Evolutionary conservation across 306 rosid genomes (phyloP).

Genomic region (Acacia acuminata): DNA sequence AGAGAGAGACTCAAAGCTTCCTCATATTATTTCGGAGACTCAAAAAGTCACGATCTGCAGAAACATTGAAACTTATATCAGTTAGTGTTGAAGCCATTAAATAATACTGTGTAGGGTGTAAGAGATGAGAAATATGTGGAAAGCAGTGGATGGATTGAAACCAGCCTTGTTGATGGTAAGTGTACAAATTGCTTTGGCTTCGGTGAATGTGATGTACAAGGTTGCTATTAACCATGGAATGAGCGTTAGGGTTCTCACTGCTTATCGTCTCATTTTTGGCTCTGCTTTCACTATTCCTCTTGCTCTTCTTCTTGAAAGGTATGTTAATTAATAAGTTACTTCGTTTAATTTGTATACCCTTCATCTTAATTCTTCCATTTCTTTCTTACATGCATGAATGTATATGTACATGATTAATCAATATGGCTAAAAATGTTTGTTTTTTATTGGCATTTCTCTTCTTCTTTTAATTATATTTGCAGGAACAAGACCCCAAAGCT

Average conservation of each 20-base stretch:
- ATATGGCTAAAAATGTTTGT: neutral
- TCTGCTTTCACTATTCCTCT: constrained; percentile 5
- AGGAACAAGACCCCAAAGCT: constrained; percentile 47
- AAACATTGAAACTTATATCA: neutral
- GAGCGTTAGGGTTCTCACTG: constrained; percentile 6
- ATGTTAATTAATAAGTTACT: no score
- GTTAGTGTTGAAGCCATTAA: neutral
- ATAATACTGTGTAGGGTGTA: no score
- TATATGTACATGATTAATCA: neutral
- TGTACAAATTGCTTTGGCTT: constrained; percentile 3
- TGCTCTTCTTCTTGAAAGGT: neutral
- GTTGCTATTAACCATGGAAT: constrained; percentile 3
- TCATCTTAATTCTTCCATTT: no score
- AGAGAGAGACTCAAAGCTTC: neutral
- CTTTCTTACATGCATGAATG: no score
- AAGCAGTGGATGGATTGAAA: neutral
- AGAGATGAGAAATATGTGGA: neutral
- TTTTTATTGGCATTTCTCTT: neutral
- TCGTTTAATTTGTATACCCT: no score
- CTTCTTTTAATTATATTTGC: neutral
- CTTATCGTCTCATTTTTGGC: constrained; percentile 3
- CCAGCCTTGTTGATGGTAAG: neutral
- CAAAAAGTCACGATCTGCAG: neutral
- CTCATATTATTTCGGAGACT: neutral
- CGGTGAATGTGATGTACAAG: constrained; percentile 5